Conservation (phyloP, 148 eudicot species). For the Mesembryanthemum crystallinum region DNA sequence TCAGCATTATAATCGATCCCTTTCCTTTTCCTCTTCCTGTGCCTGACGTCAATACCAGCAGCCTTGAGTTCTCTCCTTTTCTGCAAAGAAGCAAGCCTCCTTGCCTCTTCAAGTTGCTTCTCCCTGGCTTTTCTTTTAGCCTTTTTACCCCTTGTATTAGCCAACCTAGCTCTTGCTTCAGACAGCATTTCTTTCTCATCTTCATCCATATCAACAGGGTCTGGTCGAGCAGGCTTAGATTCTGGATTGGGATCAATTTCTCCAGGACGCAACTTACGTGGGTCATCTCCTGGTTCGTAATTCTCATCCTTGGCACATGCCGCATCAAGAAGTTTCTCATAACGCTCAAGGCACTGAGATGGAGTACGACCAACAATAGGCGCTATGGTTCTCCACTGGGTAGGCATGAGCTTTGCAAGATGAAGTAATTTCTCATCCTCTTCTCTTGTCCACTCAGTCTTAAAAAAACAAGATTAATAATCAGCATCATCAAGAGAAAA, state of each 20-base stretch:
- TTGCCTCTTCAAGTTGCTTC: constrained; percentile 99
- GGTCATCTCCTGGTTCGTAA: constrained; percentile 93
- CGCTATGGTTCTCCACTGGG: constrained; percentile 98
- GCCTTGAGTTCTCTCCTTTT: constrained; percentile 98
- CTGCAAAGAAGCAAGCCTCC: constrained; percentile 97
- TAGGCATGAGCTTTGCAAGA: constrained; percentile 98
- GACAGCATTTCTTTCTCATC: constrained; percentile 99
- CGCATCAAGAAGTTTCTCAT: constrained; percentile 95
- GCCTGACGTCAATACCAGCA: constrained; percentile 86
- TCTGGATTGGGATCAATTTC: constrained; percentile 99
- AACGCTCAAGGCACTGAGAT: constrained; percentile 96
- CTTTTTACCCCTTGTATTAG: constrained; percentile 95
- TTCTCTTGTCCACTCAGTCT: constrained; percentile 99
- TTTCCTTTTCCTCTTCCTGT: constrained; percentile 84
- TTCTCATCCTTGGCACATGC: constrained; percentile 93
- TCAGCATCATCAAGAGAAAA: constrained; percentile 14
- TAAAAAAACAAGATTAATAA: constrained; percentile 20
- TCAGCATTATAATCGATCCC: constrained; percentile 98
- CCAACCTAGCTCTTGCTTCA: constrained; percentile 94
- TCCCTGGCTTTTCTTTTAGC: constrained; percentile 99
- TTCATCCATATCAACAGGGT: constrained; percentile 99
- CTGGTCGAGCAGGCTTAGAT: constrained; percentile 98
- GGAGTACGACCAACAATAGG: constrained; percentile 99
- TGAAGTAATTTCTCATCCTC: constrained; percentile 97
- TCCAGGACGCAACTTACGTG: constrained; percentile 93